Evolutionary conservation across 2,329 filamentous ascomycete species (phyloP).

Genomic region (Mariannaea elegans): DNA sequence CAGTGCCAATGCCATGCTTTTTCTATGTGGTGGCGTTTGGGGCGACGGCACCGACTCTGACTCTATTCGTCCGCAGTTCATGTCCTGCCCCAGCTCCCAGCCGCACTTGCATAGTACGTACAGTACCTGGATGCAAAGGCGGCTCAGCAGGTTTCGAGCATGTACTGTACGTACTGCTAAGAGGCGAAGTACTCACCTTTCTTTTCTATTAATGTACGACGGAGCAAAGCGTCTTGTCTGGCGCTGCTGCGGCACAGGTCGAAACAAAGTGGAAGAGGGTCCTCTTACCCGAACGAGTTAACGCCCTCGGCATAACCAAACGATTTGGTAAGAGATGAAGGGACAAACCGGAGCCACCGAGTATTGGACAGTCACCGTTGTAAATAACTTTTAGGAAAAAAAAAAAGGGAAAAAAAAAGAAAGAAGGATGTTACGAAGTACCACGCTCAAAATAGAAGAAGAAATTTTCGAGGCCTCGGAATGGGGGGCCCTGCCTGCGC

Average conservation of each 20-base stretch:
- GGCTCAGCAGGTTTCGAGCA: not conserved
- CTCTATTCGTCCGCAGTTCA: not conserved
- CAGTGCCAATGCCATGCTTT: conserved; percentile 29
- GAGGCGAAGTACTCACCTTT: not conserved
- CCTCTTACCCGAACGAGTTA: conserved; percentile 31
- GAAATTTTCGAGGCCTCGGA: conserved; percentile 16
- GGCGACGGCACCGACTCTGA: not conserved
- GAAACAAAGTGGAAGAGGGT: conserved; percentile 30
- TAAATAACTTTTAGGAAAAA: conserved; percentile 8
- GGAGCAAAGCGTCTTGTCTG: not conserved
- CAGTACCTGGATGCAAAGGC: not conserved
- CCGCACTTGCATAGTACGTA: not conserved
- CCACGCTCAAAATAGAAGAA: conserved; percentile 22
- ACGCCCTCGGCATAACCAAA: conserved; percentile 30
- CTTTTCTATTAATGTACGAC: not conserved
- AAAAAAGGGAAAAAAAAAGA: not conserved
- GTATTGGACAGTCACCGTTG: conserved; percentile 14
- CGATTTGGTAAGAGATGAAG: conserved; percentile 41
- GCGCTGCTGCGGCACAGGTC: conserved; percentile 27
- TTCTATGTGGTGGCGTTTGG: conserved; percentile 12
- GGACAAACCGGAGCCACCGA: conserved; percentile 39
- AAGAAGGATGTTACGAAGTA: not conserved
- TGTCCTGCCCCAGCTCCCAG: not conserved
- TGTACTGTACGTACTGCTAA: not conserved
- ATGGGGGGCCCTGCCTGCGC: not conserved